These are phyloP conservation scores for Cladosporium colombiae DNA, from an alignment of 2,329 filamentous ascomycete species.

Conservation along the genomic window DNA sequence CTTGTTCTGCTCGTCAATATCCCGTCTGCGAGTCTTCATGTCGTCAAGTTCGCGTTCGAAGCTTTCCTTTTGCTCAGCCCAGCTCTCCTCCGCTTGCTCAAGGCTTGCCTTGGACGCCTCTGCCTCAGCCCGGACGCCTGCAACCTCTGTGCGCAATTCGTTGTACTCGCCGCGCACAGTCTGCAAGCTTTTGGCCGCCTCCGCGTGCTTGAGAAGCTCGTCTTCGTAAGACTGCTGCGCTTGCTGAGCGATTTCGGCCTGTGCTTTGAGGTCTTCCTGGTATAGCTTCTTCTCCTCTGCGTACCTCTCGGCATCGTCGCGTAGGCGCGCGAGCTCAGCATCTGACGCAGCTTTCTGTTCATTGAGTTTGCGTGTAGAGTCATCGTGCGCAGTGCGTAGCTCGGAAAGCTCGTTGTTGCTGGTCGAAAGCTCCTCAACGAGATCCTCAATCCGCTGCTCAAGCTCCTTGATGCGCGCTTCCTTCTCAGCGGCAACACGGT, in stretches of 20 bases:
- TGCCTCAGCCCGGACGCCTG: conserved; percentile 74
- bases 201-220: conserved; percentile 91
- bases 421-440: conserved; percentile 76
- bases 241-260: conserved; percentile 89
- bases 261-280: conserved; percentile 86
- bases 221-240: conserved; percentile 95
- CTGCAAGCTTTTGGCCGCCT: conserved; percentile 85
- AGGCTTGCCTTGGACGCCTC: conserved; percentile 82
- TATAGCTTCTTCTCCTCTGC: conserved; percentile 79
- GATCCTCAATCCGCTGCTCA: conserved; percentile 78
- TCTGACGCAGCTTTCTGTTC: conserved; percentile 82
- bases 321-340: conserved; percentile 75
- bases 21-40: conserved; percentile 75
- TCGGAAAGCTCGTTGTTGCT: conserved; percentile 81
- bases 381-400: conserved; percentile 77
- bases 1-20: conserved; percentile 85
- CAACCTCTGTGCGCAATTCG: conserved; percentile 75
- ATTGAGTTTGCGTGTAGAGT: conserved; percentile 68
- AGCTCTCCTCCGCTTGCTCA: conserved; percentile 79
- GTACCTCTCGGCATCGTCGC: conserved; percentile 80
- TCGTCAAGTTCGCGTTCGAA: conserved; percentile 84
- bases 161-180: conserved; percentile 78
- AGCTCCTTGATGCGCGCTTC: conserved; percentile 78
- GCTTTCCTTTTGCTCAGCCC: conserved; percentile 76
- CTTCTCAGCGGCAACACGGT: conserved; percentile 72